A percentile compares a stretch with the other conserved stretches of the same genome.
phyloP scores from a whole-genome alignment of 257 asterid genomes.

The Solanum chilense region DNA sequence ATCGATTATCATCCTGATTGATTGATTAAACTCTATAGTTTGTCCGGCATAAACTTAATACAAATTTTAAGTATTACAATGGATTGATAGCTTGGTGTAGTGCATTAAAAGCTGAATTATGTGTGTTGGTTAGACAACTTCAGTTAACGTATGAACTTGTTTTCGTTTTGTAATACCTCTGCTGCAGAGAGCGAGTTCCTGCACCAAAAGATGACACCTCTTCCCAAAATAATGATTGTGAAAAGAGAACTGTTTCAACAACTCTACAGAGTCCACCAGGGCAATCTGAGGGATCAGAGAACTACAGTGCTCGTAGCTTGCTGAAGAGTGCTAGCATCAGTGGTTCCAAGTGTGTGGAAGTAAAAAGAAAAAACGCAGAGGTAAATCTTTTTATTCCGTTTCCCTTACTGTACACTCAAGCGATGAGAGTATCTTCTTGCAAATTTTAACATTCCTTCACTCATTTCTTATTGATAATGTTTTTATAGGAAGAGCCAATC shows the following conservation, averaged over 20 bases:
- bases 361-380: constrained; percentile 39
- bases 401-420: background rate
- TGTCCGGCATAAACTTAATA: background rate
- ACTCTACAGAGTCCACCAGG: constrained; percentile 50
- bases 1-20: background rate
- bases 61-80: background rate
- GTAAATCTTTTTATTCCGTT: constrained; percentile 16
- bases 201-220: constrained; percentile 45
- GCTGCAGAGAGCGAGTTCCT: constrained; percentile 79
- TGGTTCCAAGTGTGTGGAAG: constrained; percentile 78
- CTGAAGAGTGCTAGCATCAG: constrained; percentile 93
- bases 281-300: constrained; percentile 17
- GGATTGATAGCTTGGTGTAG: background rate
- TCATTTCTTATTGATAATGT: background rate
- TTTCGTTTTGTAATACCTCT: background rate
- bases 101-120: background rate
- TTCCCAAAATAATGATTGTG: constrained; percentile 29
- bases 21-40: background rate
- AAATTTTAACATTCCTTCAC: background rate
- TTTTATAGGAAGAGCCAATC: constrained; percentile 22
- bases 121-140: background rate
- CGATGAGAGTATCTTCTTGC: background rate
- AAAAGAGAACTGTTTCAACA: constrained; percentile 55
- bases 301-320: constrained; percentile 63
- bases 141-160: background rate